These are phyloP conservation scores for Ogataea angusta DNA, from an alignment of 805 yeast genomes.

Conservation along the genomic window DNA sequence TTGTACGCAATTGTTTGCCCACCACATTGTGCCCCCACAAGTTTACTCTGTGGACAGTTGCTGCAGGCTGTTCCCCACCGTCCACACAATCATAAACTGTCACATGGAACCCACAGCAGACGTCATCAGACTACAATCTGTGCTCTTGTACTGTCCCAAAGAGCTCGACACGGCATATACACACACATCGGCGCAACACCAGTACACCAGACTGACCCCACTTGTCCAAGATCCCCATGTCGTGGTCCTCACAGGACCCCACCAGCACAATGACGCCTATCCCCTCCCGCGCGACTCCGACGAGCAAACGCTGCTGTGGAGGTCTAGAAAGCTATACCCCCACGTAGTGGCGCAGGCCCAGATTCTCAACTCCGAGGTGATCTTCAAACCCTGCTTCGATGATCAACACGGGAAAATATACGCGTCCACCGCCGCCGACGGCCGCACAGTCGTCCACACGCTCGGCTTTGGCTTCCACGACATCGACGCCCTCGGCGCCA, in stretches of 20 bases:
- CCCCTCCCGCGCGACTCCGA: slow-evolving; percentile 23
- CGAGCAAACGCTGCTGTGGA: slow-evolving; percentile 14
- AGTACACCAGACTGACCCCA: slow-evolving; percentile 19
- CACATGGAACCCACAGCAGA: slow-evolving; percentile 6
- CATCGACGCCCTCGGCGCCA: slow-evolving; percentile 14
- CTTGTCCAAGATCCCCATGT: slow-evolving; percentile 8
- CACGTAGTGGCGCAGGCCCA: slow-evolving; percentile 7
- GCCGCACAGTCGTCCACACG: slow-evolving; percentile 9
- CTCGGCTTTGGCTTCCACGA: slow-evolving; percentile 20
- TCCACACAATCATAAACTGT: slow-evolving; percentile 14
- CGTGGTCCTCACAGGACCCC: slow-evolving; percentile 20
- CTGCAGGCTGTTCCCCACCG: slow-evolving; percentile 11
- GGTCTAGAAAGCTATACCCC: slow-evolving; percentile 18
- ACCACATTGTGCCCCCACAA: slow-evolving; percentile 13
- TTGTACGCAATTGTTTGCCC: slow-evolving; percentile 4
- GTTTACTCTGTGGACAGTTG: slow-evolving; percentile 6
- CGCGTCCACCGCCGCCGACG: slow-evolving; percentile 1
- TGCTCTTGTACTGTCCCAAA: slow-evolving; percentile 7
- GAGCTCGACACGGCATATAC: slow-evolving; percentile 10
- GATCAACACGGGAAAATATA: slow-evolving; percentile 14
- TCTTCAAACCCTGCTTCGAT: slow-evolving; percentile 12
- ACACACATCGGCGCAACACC: slow-evolving; percentile 18
- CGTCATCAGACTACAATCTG: slow-evolving; percentile 15
- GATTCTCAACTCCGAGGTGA: slow-evolving; percentile 11
- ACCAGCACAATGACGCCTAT: slow-evolving; percentile 21